phyloP scores from a whole-genome alignment of 768 basidiomycete species.

The Kwoniella europaea region DNA sequence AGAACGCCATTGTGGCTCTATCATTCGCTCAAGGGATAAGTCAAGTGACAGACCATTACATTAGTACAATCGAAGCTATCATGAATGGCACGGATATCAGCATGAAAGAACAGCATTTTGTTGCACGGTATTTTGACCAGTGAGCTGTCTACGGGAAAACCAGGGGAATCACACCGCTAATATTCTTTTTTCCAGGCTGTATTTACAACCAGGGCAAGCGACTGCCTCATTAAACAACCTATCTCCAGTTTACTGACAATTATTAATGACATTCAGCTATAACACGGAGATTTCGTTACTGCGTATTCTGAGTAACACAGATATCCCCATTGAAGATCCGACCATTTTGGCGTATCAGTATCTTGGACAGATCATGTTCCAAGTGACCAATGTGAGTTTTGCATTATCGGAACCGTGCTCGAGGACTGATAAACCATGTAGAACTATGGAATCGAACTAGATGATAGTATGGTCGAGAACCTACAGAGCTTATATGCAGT shows the following conservation, averaged over 20 bases:
- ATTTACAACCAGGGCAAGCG: slow-evolving; percentile 28
- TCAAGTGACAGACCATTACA: slow-evolving; percentile 21
- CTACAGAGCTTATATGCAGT: slow-evolving; percentile 30
- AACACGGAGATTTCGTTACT: slow-evolving; percentile 4
- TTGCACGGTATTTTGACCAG: slow-evolving; percentile 11
- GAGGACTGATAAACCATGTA: slow-evolving; percentile 1
- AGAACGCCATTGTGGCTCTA: slow-evolving; percentile 41
- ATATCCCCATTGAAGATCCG: slow-evolving; percentile 11
- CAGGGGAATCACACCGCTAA: not conserved
- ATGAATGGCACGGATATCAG: slow-evolving; percentile 24
- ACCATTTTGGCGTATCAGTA: slow-evolving; percentile 38
- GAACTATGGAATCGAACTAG: slow-evolving; percentile 42
- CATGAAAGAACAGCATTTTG: slow-evolving; percentile 2
- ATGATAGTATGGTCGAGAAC: slow-evolving; percentile 19
- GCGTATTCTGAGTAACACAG: slow-evolving; percentile 11
- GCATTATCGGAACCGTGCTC: not conserved
- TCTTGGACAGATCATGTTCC: slow-evolving; percentile 38
- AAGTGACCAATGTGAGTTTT: slow-evolving; percentile 24
- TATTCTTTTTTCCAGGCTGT: not conserved
- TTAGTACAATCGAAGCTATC: slow-evolving; percentile 13
- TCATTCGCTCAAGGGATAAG: slow-evolving; percentile 38
- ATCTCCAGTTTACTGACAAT: too few relatives aligned
- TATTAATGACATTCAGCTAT: slow-evolving; percentile 8
- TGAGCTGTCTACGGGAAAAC: not conserved
- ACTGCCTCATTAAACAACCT: too few relatives aligned